Conservation (phyloP, 352 stramenopile genomes). For the Globisporangium nagaii region DNA sequence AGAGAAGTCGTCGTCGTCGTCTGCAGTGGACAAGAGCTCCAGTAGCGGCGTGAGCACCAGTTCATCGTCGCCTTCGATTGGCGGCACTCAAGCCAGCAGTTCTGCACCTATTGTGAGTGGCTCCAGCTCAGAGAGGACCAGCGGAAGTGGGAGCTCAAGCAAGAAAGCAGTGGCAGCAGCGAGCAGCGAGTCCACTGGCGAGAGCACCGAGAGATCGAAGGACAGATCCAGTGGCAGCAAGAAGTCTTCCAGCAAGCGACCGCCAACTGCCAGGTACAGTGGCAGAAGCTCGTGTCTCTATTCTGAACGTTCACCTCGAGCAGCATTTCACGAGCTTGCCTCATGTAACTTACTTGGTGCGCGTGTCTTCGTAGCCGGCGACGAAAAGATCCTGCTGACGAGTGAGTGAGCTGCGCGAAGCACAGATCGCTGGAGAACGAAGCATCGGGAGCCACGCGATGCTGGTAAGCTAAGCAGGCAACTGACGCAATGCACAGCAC, state of each 20-base stretch:
- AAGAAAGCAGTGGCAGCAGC: background rate
- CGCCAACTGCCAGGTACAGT: conserved; percentile 47
- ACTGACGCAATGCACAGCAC: too few species aligned
- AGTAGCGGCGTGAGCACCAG: conserved; percentile 3
- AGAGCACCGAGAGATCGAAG: conserved; percentile 5
- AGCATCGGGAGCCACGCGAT: too few species aligned
- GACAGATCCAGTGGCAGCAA: conserved; percentile 21
- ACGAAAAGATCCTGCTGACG: background rate
- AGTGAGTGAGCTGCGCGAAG: background rate
- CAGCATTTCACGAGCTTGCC: too few species aligned
- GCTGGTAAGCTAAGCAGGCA: too few species aligned
- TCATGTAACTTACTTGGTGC: too few species aligned
- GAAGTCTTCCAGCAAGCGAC: conserved; percentile 54
- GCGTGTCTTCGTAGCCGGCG: background rate
- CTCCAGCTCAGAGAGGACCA: conserved; percentile 6
- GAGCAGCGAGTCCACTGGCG: background rate
- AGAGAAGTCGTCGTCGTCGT: conserved; percentile 18
- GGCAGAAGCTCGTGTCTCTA: too few species aligned
- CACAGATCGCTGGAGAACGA: too few species aligned
- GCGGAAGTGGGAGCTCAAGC: conserved; percentile 16
- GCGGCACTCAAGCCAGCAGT: background rate
- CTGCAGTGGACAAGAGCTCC: conserved; percentile 11
- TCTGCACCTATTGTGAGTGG: background rate
- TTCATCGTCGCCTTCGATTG: background rate
- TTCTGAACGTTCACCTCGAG: too few species aligned